Conservation (phyloP, 768 basidiomycete species). For the Trichaptum fuscoviolaceum region DNA sequence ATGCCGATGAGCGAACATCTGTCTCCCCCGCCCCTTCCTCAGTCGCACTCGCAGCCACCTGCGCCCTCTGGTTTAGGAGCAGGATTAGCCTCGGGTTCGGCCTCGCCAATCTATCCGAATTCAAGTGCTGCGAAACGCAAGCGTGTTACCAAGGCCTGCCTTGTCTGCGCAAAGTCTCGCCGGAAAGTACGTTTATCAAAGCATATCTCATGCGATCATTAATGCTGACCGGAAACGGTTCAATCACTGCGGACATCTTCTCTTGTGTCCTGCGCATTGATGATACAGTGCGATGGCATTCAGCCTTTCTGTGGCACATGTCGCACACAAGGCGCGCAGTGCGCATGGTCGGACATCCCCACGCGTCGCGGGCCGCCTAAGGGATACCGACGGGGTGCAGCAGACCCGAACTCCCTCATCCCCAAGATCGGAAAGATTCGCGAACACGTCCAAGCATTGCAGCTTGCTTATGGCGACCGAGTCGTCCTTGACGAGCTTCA, state of each 20-base stretch:
- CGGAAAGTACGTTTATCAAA: not conserved
- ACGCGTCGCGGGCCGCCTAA: constrained; percentile 1
- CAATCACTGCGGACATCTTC: not conserved
- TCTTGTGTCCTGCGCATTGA: not conserved
- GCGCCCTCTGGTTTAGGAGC: not conserved
- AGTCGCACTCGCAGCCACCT: not conserved
- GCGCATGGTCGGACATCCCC: constrained; percentile 3
- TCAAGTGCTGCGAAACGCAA: constrained; percentile 3
- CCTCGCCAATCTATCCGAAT: not conserved
- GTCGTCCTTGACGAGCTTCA: constrained; percentile 3
- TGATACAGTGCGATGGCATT: not conserved
- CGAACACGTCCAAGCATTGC: constrained; percentile 2
- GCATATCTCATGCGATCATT: not conserved
- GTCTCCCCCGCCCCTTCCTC: not conserved
- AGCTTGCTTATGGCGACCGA: constrained; percentile 3
- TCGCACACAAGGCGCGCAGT: not conserved
- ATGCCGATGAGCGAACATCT: not conserved
- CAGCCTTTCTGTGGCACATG: constrained; percentile 4
- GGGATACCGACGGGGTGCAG: constrained; percentile 1
- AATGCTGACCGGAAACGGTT: not conserved
- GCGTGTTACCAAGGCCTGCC: constrained; percentile 5
- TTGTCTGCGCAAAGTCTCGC: constrained; percentile 5
- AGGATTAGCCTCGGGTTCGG: not conserved
- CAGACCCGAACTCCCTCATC: constrained; percentile 4
- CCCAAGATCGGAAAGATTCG: constrained; percentile 4